Conservation (phyloP, 768 basidiomycete genomes). For the Trametes cinnabarina region DNA sequence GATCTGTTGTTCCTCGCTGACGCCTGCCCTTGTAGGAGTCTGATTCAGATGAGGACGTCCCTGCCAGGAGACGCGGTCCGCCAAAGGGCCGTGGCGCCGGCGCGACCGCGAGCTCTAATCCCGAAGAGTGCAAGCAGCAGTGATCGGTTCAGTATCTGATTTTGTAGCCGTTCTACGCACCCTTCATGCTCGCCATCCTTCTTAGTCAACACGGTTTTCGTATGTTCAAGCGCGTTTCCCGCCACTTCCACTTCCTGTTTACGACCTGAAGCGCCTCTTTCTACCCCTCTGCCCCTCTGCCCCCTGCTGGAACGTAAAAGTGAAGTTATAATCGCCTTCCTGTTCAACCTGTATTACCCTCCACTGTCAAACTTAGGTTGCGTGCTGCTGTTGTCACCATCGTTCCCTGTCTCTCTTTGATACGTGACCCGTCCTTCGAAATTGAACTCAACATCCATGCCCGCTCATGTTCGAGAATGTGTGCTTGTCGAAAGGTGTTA, state of each 20-base stretch:
- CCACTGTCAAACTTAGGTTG: constrained; percentile 16
- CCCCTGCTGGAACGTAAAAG: constrained; percentile 13
- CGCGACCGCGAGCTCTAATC: constrained; percentile 54
- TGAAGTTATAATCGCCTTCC: constrained; percentile 13
- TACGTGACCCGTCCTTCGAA: too few relatives aligned
- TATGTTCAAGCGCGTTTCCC: too few relatives aligned
- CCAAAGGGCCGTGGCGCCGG: constrained; percentile 52
- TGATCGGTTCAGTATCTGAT: constrained; percentile 31
- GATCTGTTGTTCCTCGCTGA: background rate
- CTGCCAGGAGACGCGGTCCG: constrained; percentile 55
- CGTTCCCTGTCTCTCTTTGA: background rate
- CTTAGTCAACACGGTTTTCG: background rate
- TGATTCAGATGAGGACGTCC: constrained; percentile 67
- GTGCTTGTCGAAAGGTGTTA: too few relatives aligned
- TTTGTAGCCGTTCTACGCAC: too few relatives aligned
- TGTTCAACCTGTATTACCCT: constrained; percentile 10
- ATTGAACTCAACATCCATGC: too few relatives aligned
- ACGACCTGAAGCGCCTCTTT: background rate
- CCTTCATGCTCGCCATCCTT: background rate
- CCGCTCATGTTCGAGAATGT: too few relatives aligned
- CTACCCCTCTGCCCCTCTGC: background rate
- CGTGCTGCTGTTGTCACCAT: constrained; percentile 5
- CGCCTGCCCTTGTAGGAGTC: constrained; percentile 47
- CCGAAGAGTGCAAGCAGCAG: constrained; percentile 94
- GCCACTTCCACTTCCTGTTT: background rate